phyloP scores from a whole-genome alignment of 176 grass and related monocot species.

The Phyllostachys edulis region DNA sequence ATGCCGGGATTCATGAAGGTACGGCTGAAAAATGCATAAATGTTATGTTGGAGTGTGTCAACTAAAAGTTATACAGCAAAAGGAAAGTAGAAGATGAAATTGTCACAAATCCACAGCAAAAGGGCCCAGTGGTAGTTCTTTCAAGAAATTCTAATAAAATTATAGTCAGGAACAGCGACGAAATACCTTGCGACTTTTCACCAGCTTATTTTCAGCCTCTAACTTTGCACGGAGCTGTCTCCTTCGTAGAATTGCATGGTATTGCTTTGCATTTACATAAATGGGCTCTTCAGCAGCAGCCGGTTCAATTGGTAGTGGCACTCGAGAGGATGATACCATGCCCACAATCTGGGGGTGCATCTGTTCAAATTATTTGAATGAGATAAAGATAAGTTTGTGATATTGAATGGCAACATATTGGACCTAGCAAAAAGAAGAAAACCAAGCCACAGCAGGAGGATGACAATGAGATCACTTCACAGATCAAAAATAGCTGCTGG shows the following conservation, averaged over 20 bases:
- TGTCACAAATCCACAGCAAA: not conserved
- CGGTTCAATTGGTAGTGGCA: constrained; percentile 75
- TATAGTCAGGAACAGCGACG: not conserved
- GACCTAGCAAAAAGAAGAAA: constrained; percentile 13
- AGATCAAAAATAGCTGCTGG: not conserved
- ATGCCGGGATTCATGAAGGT: constrained; percentile 89
- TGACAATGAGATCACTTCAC: not conserved
- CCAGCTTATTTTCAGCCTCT: constrained; percentile 96
- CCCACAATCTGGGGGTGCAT: constrained; percentile 72
- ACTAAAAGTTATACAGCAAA: not conserved
- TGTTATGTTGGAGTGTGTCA: not conserved
- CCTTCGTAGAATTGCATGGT: constrained; percentile 89
- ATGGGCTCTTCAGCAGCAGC: constrained; percentile 85
- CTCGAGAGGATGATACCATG: constrained; percentile 53
- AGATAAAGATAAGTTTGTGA: not conserved
- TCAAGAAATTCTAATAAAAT: not conserved
- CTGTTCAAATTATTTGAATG: constrained; percentile 39
- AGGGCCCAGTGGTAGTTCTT: not conserved
- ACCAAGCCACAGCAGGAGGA: not conserved
- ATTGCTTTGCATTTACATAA: constrained; percentile 95
- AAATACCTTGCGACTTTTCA: constrained; percentile 81
- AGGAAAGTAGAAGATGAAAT: not conserved
- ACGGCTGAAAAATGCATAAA: constrained; percentile 37
- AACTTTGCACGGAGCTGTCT: constrained; percentile 78
- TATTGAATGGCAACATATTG: not conserved